Percentiles rank a stretch among this genome's conserved stretches.
These are phyloP conservation scores for Kazachstania martiniae DNA, from an alignment of 805 yeast genomes.

Conservation along the genomic window DNA sequence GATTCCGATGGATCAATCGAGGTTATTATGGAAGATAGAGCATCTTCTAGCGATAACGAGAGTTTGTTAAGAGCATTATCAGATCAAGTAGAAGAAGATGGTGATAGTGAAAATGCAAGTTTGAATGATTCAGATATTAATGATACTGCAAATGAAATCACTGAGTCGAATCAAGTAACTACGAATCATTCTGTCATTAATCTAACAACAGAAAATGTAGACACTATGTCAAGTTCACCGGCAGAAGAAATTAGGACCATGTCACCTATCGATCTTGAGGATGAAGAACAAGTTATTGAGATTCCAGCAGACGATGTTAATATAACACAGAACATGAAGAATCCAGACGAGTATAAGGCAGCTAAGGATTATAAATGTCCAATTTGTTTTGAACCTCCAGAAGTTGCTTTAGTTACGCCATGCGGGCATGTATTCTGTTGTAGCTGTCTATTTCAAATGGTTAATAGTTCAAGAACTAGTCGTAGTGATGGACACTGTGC, in stretches of 20 bases:
- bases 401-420: constrained; percentile 36
- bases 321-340: constrained; percentile 7
- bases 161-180: no score
- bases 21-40: not conserved
- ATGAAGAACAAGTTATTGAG: constrained; percentile 31
- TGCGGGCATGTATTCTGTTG: constrained; percentile 53
- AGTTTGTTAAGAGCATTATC: no score
- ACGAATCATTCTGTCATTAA: no score
- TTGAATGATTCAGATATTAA: no score
- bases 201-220: no score
- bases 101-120: no score
- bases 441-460: constrained; percentile 40
- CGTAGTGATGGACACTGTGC: constrained; percentile 32
- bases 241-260: not conserved
- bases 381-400: constrained; percentile 46
- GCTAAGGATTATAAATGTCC: constrained; percentile 37
- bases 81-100: no score
- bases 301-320: constrained; percentile 29
- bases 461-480: constrained; percentile 35
- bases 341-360: constrained; percentile 18
- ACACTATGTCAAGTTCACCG: not conserved
- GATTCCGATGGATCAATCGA: constrained; percentile 1
- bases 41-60: no score
- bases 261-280: constrained; percentile 4
- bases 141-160: no score